Conservation (phyloP, 768 basidiomycete genomes). For the Leccinum subtestaceum region DNA sequence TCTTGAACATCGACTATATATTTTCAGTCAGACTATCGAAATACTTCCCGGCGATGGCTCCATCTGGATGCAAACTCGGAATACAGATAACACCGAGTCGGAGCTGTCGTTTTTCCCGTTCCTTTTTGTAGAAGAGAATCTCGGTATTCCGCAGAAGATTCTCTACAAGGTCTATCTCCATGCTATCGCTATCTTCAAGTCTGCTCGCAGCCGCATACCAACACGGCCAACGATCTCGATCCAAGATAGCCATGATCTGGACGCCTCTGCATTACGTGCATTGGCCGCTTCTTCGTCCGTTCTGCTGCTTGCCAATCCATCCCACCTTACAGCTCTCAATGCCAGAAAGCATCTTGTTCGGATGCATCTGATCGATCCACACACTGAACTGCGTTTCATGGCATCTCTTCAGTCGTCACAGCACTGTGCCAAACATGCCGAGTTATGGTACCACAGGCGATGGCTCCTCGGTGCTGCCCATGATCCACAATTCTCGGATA, state of each 20-base stretch:
- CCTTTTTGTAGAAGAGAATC: constrained; percentile 52
- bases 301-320: constrained; percentile 65
- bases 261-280: constrained; percentile 11
- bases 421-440: constrained; percentile 61
- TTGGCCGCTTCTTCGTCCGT: constrained; percentile 40
- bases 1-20: background rate
- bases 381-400: constrained; percentile 47
- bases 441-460: constrained; percentile 68
- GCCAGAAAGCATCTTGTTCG: constrained; percentile 51
- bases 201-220: constrained; percentile 16
- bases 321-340: constrained; percentile 68
- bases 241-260: constrained; percentile 1
- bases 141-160: constrained; percentile 62
- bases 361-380: constrained; percentile 34
- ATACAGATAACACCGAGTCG: constrained; percentile 11
- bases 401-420: constrained; percentile 48
- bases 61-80: constrained; percentile 38
- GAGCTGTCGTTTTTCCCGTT: constrained; percentile 43
- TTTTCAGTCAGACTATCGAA: constrained; percentile 46
- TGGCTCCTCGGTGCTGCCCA: constrained; percentile 50
- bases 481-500: constrained; percentile 18
- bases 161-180: constrained; percentile 51
- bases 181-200: constrained; percentile 38
- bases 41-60: constrained; percentile 57
- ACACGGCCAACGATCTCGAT: background rate